Evolutionary conservation across 805 yeast genomes (phyloP), one percentile per base, ranked within the genome.

Genomic region (Cyberlindnera americana): DNA sequence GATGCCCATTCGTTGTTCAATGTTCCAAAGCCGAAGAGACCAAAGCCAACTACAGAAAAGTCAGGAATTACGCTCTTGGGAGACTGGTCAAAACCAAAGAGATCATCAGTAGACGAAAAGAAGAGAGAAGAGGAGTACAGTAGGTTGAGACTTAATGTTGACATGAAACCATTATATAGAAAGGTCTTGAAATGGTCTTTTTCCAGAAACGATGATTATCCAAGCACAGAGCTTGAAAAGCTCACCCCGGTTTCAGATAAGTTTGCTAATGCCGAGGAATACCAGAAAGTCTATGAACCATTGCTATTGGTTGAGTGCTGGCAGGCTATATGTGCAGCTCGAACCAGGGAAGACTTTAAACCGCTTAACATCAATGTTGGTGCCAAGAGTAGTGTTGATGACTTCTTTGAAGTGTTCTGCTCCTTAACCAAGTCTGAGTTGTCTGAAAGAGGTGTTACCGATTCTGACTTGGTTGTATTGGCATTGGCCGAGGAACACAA

Each of bases 231-330:
- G 5, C 60, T 60, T 2, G 52, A 55, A 2, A 59, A 66, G 1
- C 25, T 49, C 12, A 19, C 18, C 19, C 33, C 46, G 3, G 81
- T 86, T 6, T 73, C 75, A 21, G 78, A 78, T 48, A 53, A 62
- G 2, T 93, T 86, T 54, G 41, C 53, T 0, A 65, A 74, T 36
- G 78, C 79, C 5, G 66, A 64, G n/a, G 88, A 83, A 3, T 93
- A 95, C 54, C 75, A 74, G 34, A 66, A 68, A 25, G 70, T 75
- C 1, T 83, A 87, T 60, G 85, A 81, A 49, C 99, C 99, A 0
- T 67, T 93, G 30, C 65, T 93, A 31, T 64, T 90, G 57, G 63
- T 91, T 29, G 99, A 93, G 63, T 85, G 95, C 47, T 95, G 98
- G 97, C 95, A 90, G 54, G 83, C 87, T 0, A 75, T 93, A 19